These are phyloP conservation scores for Isochrysis galbana DNA, from an alignment of 78 protist species.

Conservation along the genomic window DNA sequence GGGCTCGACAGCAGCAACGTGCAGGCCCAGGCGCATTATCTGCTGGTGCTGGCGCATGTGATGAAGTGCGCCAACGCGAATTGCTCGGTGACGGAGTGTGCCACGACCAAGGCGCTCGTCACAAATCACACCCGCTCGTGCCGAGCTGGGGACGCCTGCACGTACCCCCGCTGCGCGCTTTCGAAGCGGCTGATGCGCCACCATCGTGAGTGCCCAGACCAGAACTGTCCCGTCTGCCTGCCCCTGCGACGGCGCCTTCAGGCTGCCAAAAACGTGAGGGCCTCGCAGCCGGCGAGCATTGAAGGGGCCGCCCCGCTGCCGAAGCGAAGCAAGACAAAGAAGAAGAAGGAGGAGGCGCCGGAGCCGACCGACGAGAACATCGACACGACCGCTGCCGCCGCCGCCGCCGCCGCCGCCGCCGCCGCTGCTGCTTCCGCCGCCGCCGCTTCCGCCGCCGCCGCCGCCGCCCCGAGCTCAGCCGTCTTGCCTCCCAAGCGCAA, in stretches of 20 bases:
- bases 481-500: not conserved
- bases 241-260: constrained; percentile 3
- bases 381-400: not conserved
- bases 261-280: not conserved
- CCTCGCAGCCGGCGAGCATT: not conserved
- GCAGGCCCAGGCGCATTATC: constrained; percentile 5
- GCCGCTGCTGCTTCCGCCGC: too few relatives aligned
- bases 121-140: constrained; percentile 24
- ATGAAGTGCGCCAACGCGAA: not conserved
- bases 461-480: too few relatives aligned
- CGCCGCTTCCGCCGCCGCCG: too few relatives aligned
- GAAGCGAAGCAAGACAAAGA: not conserved
- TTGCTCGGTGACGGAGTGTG: not conserved
- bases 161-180: constrained; percentile 22
- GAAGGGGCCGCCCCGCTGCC: not conserved
- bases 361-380: not conserved
- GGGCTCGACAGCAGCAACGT: not conserved
- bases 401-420: not conserved
- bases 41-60: constrained; percentile 27
- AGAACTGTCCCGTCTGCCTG: constrained; percentile 14
- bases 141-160: constrained; percentile 29
- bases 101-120: not conserved
- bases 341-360: not conserved
- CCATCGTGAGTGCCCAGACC: constrained; percentile 35
- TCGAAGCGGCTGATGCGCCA: constrained; percentile 18